These are phyloP conservation scores for Wickerhamomyces mucosus DNA, from an alignment of 805 yeast species.

Conservation along the genomic window DNA sequence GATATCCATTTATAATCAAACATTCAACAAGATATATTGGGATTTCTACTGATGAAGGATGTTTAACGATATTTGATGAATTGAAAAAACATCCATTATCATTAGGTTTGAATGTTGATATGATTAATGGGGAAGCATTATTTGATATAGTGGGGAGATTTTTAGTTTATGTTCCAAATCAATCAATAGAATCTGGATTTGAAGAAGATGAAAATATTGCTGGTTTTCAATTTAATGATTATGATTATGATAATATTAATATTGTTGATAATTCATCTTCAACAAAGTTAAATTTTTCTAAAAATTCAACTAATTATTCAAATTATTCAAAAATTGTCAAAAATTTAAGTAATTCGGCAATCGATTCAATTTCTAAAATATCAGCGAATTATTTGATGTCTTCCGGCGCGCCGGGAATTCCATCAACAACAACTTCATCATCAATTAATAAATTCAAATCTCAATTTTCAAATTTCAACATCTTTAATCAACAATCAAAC, in stretches of 20 bases:
- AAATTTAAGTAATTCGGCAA: constrained; percentile 39
- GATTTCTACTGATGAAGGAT: constrained; percentile 21
- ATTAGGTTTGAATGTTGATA: constrained; percentile 9
- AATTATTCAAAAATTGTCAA: constrained; percentile 27
- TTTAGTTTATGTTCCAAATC: constrained; percentile 26
- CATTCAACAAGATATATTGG: constrained; percentile 16
- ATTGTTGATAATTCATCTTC: background rate
- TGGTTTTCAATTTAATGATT: background rate
- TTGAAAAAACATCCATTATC: constrained; percentile 11
- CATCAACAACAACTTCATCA: constrained; percentile 5
- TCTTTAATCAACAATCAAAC: background rate
- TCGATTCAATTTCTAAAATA: constrained; percentile 39
- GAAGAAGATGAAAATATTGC: background rate
- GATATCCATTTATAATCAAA: constrained; percentile 15
- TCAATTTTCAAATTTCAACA: background rate
- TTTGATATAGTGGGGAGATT: constrained; percentile 34
- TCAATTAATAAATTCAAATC: constrained; percentile 12
- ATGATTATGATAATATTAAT: background rate
- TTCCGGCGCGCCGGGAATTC: constrained; percentile 3
- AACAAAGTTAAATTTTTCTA: constrained; percentile 13
- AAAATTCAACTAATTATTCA: constrained; percentile 10
- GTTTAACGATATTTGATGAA: constrained; percentile 18
- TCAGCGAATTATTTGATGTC: constrained; percentile 29
- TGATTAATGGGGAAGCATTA: constrained; percentile 29
- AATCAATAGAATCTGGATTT: background rate